These are phyloP conservation scores for Backusella liffmaniae DNA, from an alignment of 192 early-diverging fungal species.

Conservation along the genomic window DNA sequence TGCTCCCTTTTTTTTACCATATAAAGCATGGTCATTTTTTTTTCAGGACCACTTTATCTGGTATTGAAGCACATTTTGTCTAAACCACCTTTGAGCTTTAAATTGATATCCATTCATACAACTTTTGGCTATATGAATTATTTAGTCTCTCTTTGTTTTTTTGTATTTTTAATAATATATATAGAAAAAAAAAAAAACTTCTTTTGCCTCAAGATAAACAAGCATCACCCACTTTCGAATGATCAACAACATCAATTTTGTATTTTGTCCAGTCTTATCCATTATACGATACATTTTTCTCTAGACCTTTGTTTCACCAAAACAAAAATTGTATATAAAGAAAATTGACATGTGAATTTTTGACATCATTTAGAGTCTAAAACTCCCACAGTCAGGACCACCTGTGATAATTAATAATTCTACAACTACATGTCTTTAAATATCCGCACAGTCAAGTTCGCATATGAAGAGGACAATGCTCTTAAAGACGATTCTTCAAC, in stretches of 20 bases:
- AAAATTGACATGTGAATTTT: background rate
- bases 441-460: background rate
- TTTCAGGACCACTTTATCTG: background rate
- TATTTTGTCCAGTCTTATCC: too few relatives aligned
- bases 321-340: background rate
- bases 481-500: background rate
- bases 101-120: too few relatives aligned
- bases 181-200: too few relatives aligned
- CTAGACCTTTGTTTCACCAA: background rate
- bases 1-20: background rate
- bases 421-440: background rate
- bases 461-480: background rate
- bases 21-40: background rate
- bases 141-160: too few relatives aligned
- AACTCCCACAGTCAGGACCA: background rate
- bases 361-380: background rate
- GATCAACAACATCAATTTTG: too few relatives aligned
- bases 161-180: too few relatives aligned
- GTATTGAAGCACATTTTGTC: background rate
- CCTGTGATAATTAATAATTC: conserved; percentile 3
- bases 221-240: too few relatives aligned
- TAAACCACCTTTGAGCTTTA: background rate
- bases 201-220: too few relatives aligned
- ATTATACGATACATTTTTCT: too few relatives aligned
- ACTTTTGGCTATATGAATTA: too few relatives aligned